phyloP scores from a whole-genome alignment of 441 rosid genomes.

The Gossypium trilobum region DNA sequence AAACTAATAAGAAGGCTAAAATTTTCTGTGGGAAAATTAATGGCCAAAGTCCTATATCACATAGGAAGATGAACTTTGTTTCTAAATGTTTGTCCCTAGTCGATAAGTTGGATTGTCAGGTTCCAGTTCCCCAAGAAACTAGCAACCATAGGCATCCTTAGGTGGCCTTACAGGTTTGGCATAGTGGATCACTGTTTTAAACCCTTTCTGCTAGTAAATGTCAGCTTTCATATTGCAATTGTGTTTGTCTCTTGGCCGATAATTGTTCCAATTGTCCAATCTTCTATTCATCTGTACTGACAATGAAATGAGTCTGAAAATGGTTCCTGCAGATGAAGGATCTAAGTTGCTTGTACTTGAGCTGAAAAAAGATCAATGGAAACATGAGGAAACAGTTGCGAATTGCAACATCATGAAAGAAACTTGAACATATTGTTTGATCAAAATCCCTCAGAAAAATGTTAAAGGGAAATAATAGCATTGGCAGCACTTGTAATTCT shows the following conservation, averaged over 20 bases:
- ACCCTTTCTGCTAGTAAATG: not conserved
- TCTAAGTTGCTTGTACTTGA: not conserved
- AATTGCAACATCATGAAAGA: not conserved
- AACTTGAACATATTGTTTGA: not conserved
- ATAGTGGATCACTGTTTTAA: not conserved
- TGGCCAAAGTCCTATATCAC: not conserved
- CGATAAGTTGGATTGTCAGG: not conserved
- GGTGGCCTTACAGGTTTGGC: not conserved
- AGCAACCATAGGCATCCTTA: not conserved
- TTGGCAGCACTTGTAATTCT: not conserved
- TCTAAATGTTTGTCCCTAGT: not conserved
- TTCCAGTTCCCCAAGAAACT: not conserved
- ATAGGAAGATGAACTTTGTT: not conserved
- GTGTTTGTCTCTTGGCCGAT: slow-evolving; percentile 6
- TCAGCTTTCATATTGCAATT: not conserved
- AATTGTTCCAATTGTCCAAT: not conserved
- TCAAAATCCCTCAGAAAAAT: not conserved
- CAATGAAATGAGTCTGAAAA: slow-evolving; percentile 31
- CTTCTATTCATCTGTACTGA: slow-evolving; percentile 5
- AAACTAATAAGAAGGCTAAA: not conserved
- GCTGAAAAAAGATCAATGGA: not conserved
- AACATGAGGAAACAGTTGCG: not conserved
- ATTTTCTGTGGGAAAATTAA: not conserved
- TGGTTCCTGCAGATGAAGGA: slow-evolving; percentile 32
- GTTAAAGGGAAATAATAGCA: slow-evolving; percentile 35